Evolutionary conservation across 2,329 filamentous ascomycete species (phyloP), one percentile per base, ranked within the genome.

Genomic region (Dactylellina haptotyla): DNA sequence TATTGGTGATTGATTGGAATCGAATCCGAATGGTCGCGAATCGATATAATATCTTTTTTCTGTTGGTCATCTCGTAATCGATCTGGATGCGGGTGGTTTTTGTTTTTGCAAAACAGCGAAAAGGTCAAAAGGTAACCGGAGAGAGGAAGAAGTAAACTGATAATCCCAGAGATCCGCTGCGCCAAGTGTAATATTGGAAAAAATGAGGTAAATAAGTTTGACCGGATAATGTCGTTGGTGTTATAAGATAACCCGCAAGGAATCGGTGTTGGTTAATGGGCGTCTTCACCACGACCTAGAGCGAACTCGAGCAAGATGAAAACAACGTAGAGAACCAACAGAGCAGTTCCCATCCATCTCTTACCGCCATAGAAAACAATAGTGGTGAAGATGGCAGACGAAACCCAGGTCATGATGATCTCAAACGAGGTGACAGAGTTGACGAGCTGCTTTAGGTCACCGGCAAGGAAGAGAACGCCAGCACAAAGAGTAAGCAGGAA

Each of bases 401-500:
- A 78, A 2, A 65, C 69, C 79, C 80, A 81, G 63, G 79, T 79
- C n/a, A 69, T 75, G 3, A 72, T 67, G 1, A 80, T 58, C 45
- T 82, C 80, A 45, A 80, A 79, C 2, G 75, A n/a, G 0, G 75
- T 78, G 23, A 80, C 75, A 14, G 74, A 77, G 14, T 74, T 75
- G 45, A 75, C 73, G 9, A 80, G 61, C 48, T 72, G 65, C 5
- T 77, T 75, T 1, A 77, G 50, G 74, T 79, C 77, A 8, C 77
- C 79, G 41, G 75, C 75, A 16, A 80, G 50, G 62, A 81, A 79
- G 25, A 81, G 67, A 12, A 84, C 79, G 0, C 83, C 85, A 14
- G 82, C 78, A 75, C 84, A 86, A 2, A 87, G 78, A 1, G 84
- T 83, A 14, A 86, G 78, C 30, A 87, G 78, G 76, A 86, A 87